Conservation (phyloP, 768 basidiomycete genomes). For the Grammothele lineata region DNA sequence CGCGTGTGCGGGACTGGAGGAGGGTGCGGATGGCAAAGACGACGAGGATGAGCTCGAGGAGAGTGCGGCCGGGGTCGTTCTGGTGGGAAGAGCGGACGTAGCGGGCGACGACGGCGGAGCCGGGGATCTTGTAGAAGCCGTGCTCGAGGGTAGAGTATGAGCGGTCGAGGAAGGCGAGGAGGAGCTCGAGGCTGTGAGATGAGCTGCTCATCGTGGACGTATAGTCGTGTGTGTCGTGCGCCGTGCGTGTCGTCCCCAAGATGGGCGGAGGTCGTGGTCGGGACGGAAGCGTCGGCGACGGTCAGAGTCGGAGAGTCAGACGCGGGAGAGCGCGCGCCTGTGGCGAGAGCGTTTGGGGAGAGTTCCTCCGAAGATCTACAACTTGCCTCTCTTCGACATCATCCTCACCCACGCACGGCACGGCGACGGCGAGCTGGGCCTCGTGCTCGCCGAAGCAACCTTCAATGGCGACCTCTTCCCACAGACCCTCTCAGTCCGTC, state of each 20-base stretch:
- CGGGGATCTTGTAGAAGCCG: conserved; percentile 72
- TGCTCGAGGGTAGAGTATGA: conserved; percentile 56
- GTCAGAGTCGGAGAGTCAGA: no score
- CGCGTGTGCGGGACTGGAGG: conserved; percentile 84
- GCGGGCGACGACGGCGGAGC: conserved; percentile 79
- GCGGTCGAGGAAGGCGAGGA: conserved; percentile 64
- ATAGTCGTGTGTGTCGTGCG: conserved; percentile 3
- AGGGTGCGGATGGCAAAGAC: conserved; percentile 87
- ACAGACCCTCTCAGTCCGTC: conserved; percentile 20
- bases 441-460: conserved; percentile 17
- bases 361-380: no score
- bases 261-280: conserved; percentile 7
- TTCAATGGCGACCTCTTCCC: conserved; percentile 27
- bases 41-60: conserved; percentile 85
- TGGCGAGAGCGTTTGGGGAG: no score
- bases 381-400: conserved; percentile 10
- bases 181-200: conserved; percentile 38
- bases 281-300: conserved; percentile 6
- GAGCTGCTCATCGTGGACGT: conserved; percentile 32
- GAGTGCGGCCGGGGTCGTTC: conserved; percentile 89
- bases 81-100: conserved; percentile 95
- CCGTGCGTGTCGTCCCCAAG: conserved; percentile 1
- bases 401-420: conserved; percentile 23
- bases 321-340: no score
- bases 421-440: conserved; percentile 27